Evolutionary conservation across 2,329 filamentous ascomycete genomes (phyloP), one percentile per base, ranked within the genome.

Genomic region (Cordyceps militaris): DNA sequence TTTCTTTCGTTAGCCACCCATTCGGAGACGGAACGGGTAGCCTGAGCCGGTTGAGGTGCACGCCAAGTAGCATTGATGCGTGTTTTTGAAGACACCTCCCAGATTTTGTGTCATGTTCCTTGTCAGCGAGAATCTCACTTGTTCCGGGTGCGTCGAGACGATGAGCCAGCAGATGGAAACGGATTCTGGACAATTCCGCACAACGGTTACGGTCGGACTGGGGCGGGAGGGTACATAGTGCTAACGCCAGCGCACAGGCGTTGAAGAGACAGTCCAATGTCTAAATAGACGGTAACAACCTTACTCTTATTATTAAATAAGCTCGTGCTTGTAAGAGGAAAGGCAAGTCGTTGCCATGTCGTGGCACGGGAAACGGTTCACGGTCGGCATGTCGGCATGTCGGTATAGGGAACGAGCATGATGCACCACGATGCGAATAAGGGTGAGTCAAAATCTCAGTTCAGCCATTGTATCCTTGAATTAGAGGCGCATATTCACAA

Each of bases 301-400:
- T 53, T 53, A 53, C 26, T 30, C 34, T 52, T 53, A 53, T 30
- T 38, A 16, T 13, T 53, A 53, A 38, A 16, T 38, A n/a, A n/a
- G n/a, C n/a, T n/a, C n/a, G 48, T 38, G 36, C 38, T 19, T 23
- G 26, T 32, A 11, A 42, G 16, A 53, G 38, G 3, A 4, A 3
- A 14, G n/a, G 36, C 50, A 19, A 43, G 50, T 23, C 30, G 24
- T 28, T 8, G 24, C 14, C 7, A 3, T 28, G 24, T 23, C 19
- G 48, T 50, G 14, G 48, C 48, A 38, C 32, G 26, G 14, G 23
- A n/a, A 36, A n/a, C 14, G 14, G 14, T 14, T n/a, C n/a, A n/a
- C 6, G 28, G 28, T 5, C 5, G 28, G 28, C 28, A 32, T 32
- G 28, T 6, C 13, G 14, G n/a, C n/a, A n/a, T n/a, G n/a, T n/a